Conservation (phyloP, 129 eudicot species). For the Sambucus nigra region DNA sequence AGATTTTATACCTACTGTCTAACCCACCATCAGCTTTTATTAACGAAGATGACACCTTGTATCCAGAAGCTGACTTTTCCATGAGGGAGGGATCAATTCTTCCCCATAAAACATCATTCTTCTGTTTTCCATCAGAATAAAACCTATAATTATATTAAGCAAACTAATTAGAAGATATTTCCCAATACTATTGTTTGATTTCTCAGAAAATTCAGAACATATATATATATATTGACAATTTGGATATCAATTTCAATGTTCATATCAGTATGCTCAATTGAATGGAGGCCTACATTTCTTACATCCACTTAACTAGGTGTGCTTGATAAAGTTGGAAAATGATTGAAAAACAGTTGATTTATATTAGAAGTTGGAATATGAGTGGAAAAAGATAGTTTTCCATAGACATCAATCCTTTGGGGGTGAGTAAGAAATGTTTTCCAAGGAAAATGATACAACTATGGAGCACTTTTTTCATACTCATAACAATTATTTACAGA, state of each 20-base stretch:
- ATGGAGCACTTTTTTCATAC: no score
- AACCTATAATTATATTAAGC: constrained; percentile 39
- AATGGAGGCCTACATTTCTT: not conserved
- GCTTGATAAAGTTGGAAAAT: no score
- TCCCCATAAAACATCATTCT: constrained; percentile 46
- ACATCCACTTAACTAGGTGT: no score
- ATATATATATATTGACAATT: not conserved
- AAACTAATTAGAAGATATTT: constrained; percentile 3
- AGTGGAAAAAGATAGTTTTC: no score
- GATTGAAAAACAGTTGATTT: no score
- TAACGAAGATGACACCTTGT: constrained; percentile 36
- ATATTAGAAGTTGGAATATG: no score
- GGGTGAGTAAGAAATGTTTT: no score
- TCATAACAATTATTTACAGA: no score
- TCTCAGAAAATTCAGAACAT: not conserved
- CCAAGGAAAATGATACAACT: no score
- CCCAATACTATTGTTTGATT: not conserved
- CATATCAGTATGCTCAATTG: not conserved
- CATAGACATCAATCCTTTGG: no score
- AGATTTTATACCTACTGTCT: constrained; percentile 28
- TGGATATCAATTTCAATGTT: not conserved
- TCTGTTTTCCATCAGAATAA: constrained; percentile 56
- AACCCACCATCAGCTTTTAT: constrained; percentile 25
- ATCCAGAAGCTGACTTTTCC: constrained; percentile 57
- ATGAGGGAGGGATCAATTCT: constrained; percentile 37